Evolutionary conservation across 1,284 basidiomycete genomes (phyloP), one percentile per base, ranked within the genome.

Genomic region (Trichosporon asahii): DNA sequence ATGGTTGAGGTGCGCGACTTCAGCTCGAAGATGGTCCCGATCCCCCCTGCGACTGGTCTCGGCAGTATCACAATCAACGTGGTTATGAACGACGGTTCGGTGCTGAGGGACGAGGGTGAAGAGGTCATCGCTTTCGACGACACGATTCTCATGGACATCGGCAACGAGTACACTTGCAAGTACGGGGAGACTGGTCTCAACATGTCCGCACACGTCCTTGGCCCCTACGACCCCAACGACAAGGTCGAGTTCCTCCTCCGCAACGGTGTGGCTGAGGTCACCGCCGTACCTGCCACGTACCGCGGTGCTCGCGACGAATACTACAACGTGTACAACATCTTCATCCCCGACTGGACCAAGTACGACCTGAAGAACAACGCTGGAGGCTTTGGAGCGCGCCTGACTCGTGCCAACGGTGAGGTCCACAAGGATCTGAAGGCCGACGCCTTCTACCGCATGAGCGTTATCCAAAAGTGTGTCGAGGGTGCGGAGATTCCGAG

Each of bases 401-500:
- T 71, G 23, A 68, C 55, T 3, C 66, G 66, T 9, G 64, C 66
- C 12, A 55, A 68, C 21, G 70, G 70, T 1, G 33, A 49, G 18
- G 64, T 66, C 8, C 44, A 44, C 5, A 21, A n/a, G 25, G 65
- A 65, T 65, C 53, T 63, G 18, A 18, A 40, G 23, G 27, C 49
- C 64, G 71, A 68, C 15, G 25, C 69, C 27, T 65, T 15, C 27
- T 72, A 65, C 55, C 40, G 64, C 15, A 35, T 64, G n/a, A 63
- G 25, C 27, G 33, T 44, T 3, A 33, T 69, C 7, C 21, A 46
- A 27, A 37, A 29, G 6, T 69, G 68, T 64, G 46, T 67, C 18
- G 65, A 65, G 18, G 71, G 68, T 12, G 71, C 71, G 2, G 46
- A 66, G 14, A 55, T 67, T n/a, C 71, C 71, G 29, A 27, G 46